Base-by-base conservation (phyloP, 129 eudicot genomes). In the Silybum marianum region DNA sequence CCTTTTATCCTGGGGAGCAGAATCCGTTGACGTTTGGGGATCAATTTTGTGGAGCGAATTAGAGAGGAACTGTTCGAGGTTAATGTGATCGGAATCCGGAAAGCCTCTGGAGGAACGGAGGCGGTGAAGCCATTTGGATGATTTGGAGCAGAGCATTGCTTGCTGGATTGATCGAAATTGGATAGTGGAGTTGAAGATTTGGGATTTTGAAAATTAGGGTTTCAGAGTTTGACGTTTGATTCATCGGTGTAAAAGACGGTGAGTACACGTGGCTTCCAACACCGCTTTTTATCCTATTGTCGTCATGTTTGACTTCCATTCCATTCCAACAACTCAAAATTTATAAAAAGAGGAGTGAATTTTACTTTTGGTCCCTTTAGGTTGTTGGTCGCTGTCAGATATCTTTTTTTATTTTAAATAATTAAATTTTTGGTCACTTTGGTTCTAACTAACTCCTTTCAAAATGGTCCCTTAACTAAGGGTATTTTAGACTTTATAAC, bases 101-200 rank as follows among this genome's bases (percentile, higher is more conserved):
- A 91, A 89, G 66, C 96, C 94, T 75, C 81, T 85, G 80, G 94
- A 88, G 13, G 91, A 80, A 16, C 94, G 92, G 84, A 91, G 91
- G 40, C 96, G 93, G 84, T 85, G 90, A 69, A 93, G 94, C 98
- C 98, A 93, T 21, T 78, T 82, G 9, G 92, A 71, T 12, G 83
- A 19, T 16, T 39, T 36, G 22, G 83, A 54, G 70, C 60, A 34
- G 65, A 58, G 39, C 83, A 79, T 79, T 46, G 77, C 10, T 79
- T 46, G 77, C 10, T 63, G 87, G 81, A 54, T 84, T 71, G 63
- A 82, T 65, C n/a, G 87, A 76, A 42, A 81, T 69, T 34, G 86
- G 74, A 51, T 82, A 76, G 72, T 72, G 51, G 76, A 60, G 13
- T 24, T 36, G 80, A 13, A 32, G 82, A 82, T 22, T 51, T 77